Evolutionary conservation across 2,329 filamentous ascomycete genomes (phyloP).

Genomic region (Coniella lustricola): DNA sequence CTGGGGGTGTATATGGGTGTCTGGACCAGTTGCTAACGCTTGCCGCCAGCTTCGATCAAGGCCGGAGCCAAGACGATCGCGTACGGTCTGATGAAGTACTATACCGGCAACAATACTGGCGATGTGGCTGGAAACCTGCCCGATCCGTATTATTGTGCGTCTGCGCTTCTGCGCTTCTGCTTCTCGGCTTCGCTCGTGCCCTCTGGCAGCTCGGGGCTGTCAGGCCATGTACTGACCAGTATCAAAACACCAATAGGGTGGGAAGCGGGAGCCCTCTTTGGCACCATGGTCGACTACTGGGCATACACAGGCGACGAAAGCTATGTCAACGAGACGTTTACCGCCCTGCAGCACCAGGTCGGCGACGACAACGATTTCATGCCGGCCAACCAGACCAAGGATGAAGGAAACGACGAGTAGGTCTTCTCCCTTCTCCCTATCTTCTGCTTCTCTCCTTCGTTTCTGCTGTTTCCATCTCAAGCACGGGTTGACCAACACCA

Average conservation of each 20-base stretch:
- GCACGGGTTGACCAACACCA: not conserved
- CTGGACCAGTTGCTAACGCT: not conserved
- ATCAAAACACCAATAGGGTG: constrained; percentile 45
- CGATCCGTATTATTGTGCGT: constrained; percentile 38
- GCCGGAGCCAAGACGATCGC: constrained; percentile 15
- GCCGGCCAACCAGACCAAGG: constrained; percentile 45
- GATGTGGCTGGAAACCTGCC: constrained; percentile 18
- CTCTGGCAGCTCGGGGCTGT: no score
- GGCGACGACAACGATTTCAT: constrained; percentile 48
- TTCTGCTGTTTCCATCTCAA: not conserved
- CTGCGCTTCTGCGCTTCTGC: constrained; percentile 23
- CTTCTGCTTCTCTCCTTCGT: constrained; percentile 28
- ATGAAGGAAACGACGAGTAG: constrained; percentile 59
- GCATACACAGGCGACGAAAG: constrained; percentile 51
- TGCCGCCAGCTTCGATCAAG: constrained; percentile 14
- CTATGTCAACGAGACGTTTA: constrained; percentile 48
- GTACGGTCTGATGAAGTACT: constrained; percentile 17
- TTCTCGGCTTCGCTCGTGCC: constrained; percentile 23
- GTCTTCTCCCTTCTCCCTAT: no score
- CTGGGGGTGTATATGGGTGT: no score
- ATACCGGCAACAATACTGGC: constrained; percentile 18
- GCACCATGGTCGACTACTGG: constrained; percentile 59
- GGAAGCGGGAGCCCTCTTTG: constrained; percentile 64
- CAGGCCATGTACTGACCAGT: constrained; percentile 37
- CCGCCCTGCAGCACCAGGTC: constrained; percentile 45